Conservation (phyloP, 805 yeast species). For the Yamadazyma sp. region DNA sequence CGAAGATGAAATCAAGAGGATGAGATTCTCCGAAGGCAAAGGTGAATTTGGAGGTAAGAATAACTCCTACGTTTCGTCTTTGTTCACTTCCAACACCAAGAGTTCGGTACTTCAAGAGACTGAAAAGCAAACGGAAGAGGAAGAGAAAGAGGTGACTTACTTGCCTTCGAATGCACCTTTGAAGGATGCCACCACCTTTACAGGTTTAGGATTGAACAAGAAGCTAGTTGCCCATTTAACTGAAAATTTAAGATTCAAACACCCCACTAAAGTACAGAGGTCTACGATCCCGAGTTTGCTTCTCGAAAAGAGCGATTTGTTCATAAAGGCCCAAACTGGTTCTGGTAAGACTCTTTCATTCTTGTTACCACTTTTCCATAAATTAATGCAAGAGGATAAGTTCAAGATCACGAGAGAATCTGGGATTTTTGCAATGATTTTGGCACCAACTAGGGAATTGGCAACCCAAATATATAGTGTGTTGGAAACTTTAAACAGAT, state of each 20-base stretch:
- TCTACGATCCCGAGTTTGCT: conserved; percentile 63
- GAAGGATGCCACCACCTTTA: conserved; percentile 65
- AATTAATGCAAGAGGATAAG: conserved; percentile 54
- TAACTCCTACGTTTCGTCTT: conserved; percentile 77
- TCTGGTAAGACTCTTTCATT: conserved; percentile 95
- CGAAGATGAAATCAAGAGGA: conserved; percentile 3
- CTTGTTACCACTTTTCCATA: conserved; percentile 76
- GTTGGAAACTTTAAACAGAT: conserved; percentile 65
- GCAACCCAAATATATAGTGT: conserved; percentile 88
- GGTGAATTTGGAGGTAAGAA: conserved; percentile 56
- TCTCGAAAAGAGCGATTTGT: conserved; percentile 54
- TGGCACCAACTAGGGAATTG: conserved; percentile 94
- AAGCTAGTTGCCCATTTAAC: conserved; percentile 53
- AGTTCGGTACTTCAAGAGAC: conserved; percentile 61
- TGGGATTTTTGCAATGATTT: conserved; percentile 85
- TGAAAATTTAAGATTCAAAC: conserved; percentile 51
- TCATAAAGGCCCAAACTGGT: conserved; percentile 97
- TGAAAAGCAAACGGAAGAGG: conserved; percentile 36
- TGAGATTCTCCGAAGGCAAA: conserved; percentile 44
- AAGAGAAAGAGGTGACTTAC: conserved; percentile 20
- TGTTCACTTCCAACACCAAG: conserved; percentile 52
- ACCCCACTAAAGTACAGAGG: conserved; percentile 88
- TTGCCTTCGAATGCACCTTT: conserved; percentile 87
- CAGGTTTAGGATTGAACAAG: conserved; percentile 65
- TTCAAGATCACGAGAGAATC: conserved; percentile 54